Evolutionary conservation across 179 eudicot genomes (phyloP).

Genomic region (Silene vulgaris): DNA sequence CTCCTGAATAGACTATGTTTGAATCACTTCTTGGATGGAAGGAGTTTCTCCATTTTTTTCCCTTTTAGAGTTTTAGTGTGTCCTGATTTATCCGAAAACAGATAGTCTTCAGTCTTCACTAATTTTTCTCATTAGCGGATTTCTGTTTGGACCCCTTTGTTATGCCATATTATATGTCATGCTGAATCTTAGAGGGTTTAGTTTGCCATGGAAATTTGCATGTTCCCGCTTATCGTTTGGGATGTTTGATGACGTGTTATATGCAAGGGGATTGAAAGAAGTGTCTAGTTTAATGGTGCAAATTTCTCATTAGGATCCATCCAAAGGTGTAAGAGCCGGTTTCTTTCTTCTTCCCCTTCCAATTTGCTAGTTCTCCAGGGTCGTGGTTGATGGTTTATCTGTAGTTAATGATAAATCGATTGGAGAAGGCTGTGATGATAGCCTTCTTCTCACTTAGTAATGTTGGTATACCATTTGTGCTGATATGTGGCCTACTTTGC

Average conservation of each 20-base stretch:
- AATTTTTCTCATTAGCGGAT: background rate
- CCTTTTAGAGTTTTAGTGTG: no score
- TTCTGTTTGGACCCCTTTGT: background rate
- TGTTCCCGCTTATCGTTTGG: background rate
- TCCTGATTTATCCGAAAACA: no score
- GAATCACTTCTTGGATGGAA: background rate
- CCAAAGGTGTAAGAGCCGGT: background rate
- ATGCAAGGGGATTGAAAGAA: background rate
- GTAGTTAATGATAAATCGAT: no score
- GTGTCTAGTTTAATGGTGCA: background rate
- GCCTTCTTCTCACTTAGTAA: no score
- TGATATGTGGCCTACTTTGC: no score
- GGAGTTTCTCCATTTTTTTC: no score
- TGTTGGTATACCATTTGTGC: no score
- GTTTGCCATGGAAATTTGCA: no score
- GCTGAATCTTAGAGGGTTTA: no score
- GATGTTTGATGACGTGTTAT: background rate
- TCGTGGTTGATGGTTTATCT: no score
- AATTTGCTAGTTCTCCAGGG: background rate
- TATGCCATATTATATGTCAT: background rate
- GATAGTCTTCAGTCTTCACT: no score
- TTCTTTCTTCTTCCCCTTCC: background rate
- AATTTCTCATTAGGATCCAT: background rate
- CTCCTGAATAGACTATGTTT: constrained; percentile 3
- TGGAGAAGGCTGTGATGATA: no score